Conservation (phyloP, 73 alveolate species). For the Symbiodinium pilosum region DNA sequence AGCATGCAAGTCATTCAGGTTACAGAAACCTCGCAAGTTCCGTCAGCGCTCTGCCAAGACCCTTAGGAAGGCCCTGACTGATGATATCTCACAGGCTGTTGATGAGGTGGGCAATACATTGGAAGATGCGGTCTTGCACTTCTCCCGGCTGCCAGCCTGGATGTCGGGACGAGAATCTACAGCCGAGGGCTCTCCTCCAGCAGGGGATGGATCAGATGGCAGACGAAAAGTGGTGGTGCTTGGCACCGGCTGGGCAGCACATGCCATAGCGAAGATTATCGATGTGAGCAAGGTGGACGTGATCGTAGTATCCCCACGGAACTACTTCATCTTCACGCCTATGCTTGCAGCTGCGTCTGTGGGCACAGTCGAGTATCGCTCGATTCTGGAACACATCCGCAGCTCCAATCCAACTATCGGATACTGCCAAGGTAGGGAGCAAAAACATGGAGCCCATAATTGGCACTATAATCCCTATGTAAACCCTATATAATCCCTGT, state of each 20-base stretch:
- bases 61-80: background rate
- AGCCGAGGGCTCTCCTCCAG: background rate
- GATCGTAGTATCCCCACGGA: conserved; percentile 76
- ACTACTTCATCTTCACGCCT: conserved; percentile 84
- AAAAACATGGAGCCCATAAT: no score
- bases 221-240: conserved; percentile 47
- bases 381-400: conserved; percentile 76
- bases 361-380: conserved; percentile 92
- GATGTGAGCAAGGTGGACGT: conserved; percentile 47
- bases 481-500: no score
- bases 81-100: conserved; percentile 40
- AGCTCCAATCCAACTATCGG: conserved; percentile 51
- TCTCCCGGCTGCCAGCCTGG: conserved; percentile 39
- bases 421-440: conserved; percentile 36
- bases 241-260: conserved; percentile 95
- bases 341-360: conserved; percentile 92
- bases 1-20: background rate
- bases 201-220: background rate
- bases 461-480: no score
- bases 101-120: conserved; percentile 56
- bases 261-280: conserved; percentile 38
- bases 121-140: conserved; percentile 5
- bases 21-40: background rate
- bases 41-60: background rate
- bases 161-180: background rate